Conservation (phyloP, 768 basidiomycete genomes). For the Tricholoma sp. region DNA sequence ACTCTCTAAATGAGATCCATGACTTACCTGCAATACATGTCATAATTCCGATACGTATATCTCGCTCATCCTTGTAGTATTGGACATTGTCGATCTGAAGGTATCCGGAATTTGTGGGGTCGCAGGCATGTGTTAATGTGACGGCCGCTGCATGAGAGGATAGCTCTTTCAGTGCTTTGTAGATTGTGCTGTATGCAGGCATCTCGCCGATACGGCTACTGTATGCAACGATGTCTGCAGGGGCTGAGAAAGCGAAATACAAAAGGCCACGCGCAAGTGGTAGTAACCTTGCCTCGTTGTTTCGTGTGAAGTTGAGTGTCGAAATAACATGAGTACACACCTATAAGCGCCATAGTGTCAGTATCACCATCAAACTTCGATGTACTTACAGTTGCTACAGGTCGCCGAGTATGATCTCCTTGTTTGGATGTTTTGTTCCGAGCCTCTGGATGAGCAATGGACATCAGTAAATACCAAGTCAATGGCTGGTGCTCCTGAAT, state of each 20-base stretch:
- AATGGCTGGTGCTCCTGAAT: background rate
- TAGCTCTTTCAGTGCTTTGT: constrained; percentile 8
- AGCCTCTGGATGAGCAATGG: background rate
- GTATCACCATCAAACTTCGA: too few relatives aligned
- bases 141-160: constrained; percentile 15
- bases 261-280: constrained; percentile 14
- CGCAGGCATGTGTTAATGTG: constrained; percentile 6
- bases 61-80: constrained; percentile 20
- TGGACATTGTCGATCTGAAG: constrained; percentile 26
- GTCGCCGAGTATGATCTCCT: too few relatives aligned
- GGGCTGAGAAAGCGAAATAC: constrained; percentile 15
- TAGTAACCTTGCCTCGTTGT: constrained; percentile 15
- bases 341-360: too few relatives aligned
- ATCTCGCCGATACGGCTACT: constrained; percentile 7
- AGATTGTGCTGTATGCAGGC: constrained; percentile 17
- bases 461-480: background rate
- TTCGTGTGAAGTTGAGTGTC: constrained; percentile 8
- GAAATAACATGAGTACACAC: constrained; percentile 6
- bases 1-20: too few relatives aligned
- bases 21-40: constrained; percentile 15
- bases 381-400: too few relatives aligned
- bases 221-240: constrained; percentile 11
- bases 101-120: constrained; percentile 10
- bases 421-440: too few relatives aligned
- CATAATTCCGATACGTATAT: constrained; percentile 23